A percentile compares a stretch with the other conserved stretches of the same genome.
These are phyloP conservation scores for Jasminum sambac DNA, from an alignment of 257 asterid species.

Conservation along the genomic window DNA sequence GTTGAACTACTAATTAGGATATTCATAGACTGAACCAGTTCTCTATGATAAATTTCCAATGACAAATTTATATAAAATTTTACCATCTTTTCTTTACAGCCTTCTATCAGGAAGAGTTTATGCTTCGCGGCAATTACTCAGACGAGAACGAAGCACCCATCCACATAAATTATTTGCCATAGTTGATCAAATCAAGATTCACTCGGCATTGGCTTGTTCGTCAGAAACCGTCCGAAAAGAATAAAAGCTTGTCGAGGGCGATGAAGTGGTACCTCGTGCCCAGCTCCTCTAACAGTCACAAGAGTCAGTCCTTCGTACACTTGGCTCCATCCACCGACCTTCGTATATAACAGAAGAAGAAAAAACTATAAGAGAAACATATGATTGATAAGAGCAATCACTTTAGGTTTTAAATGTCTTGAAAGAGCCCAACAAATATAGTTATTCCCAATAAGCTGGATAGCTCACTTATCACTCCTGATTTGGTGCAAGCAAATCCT, in stretches of 20 bases:
- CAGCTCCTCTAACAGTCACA: slow-evolving; percentile 89
- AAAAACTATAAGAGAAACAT: slow-evolving; percentile 1
- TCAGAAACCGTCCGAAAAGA: slow-evolving; percentile 72
- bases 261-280: slow-evolving; percentile 97
- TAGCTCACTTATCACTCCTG: no score
- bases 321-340: slow-evolving; percentile 99
- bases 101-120: not conserved
- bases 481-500: no score
- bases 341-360: slow-evolving; percentile 8
- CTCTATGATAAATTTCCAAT: no score
- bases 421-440: not conserved
- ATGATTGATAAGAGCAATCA: not conserved
- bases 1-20: no score
- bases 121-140: not conserved
- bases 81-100: slow-evolving; percentile 4
- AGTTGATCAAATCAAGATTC: slow-evolving; percentile 19
- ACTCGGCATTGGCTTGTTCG: slow-evolving; percentile 70
- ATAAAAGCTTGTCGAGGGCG: slow-evolving; percentile 91
- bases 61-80: not conserved
- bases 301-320: slow-evolving; percentile 80
- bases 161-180: not conserved
- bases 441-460: not conserved
- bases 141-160: not conserved
- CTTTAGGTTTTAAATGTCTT: slow-evolving; percentile 1
- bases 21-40: no score